Base-by-base conservation (phyloP, 306 rosid species). In the Prunus fruticosa region DNA sequence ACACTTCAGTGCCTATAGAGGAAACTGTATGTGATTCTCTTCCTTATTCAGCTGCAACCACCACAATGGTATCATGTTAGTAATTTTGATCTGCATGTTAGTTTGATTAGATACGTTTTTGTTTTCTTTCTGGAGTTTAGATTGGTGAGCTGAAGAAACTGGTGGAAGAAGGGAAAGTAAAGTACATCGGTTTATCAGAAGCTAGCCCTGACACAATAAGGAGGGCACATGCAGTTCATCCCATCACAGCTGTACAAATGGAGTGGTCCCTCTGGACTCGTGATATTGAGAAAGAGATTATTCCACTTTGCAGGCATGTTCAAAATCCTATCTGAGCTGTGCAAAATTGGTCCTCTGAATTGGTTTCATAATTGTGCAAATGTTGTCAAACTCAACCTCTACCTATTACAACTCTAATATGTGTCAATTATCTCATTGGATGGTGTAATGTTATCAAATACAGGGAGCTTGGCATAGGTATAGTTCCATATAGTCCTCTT, bases 221-320 rank as follows among this genome's bases (percentile, higher is more conserved):
- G 60, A 88, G 97, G 76, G 96, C 97, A 0, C 96, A 92, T 81
- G 96, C 87, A 0, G 89, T 92, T 82, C 97, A 90, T 82, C 96
- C 93, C 11, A 82, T 92, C 78, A 87, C 93, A 0, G 93, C 93
- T 1, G 4, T 90, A 16, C 97, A 90, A 72, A 87, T 87, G 81
- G 97, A 92, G 80, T 92, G 92, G 92, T 92, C 97, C 0, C 81
- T 92, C 0, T 92, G 96, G 93, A 76, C 86, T 38, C 93, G 97
- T 23, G 97, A 91, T 52, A 77, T 91, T 12, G 93, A 91, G 67
- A 88, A 89, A 0, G 91, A 85, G 81, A 83, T 89, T 53, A 20
- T 91, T 71, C 97, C 93, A 11, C 90, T 89, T 6, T 91, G 97
- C 85, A 85, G 87, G 97, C 90, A 46, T 69, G 52, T 7, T 69